A percentile compares a stretch with the other conserved stretches of the same genome.
Conservation (phyloP, 2,329 filamentous ascomycete genomes). For the Phaeosphaeriaceae sp. region DNA sequence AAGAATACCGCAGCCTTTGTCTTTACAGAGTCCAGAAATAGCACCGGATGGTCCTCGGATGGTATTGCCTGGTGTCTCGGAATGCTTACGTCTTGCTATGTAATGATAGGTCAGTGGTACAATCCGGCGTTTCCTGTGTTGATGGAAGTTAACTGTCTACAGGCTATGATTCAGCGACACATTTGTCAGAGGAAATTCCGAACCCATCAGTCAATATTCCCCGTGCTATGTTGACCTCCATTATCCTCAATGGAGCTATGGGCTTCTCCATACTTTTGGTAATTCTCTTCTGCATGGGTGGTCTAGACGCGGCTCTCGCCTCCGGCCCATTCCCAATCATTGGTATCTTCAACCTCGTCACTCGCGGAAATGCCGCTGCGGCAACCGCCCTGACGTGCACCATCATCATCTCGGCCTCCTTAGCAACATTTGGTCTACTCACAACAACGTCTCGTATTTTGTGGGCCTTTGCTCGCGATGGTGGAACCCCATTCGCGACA, state of each 20-base stretch:
- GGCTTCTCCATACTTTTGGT: constrained; percentile 41
- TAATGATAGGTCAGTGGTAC: constrained; percentile 46
- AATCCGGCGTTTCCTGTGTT: neutral
- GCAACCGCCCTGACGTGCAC: constrained; percentile 50
- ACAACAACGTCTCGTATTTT: constrained; percentile 40
- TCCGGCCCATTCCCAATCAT: constrained; percentile 43
- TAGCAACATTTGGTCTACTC: constrained; percentile 33
- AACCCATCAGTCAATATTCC: constrained; percentile 28
- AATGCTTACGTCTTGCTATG: constrained; percentile 48
- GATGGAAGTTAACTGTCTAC: constrained; percentile 25
- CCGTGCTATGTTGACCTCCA: constrained; percentile 38
- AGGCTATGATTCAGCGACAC: constrained; percentile 34
- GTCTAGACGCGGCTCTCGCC: constrained; percentile 25
- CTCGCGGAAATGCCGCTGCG: constrained; percentile 21
- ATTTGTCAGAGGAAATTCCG: constrained; percentile 28
- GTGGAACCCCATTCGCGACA: constrained; percentile 31
- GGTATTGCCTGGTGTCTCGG: constrained; percentile 28
- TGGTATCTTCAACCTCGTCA: constrained; percentile 34
- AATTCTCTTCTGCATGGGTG: constrained; percentile 38
- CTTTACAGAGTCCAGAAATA: constrained; percentile 48
- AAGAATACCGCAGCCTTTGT: constrained; percentile 40
- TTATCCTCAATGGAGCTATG: constrained; percentile 44
- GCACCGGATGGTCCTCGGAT: constrained; percentile 47
- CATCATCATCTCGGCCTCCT: constrained; percentile 31
- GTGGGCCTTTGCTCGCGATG: constrained; percentile 48